A percentile compares a stretch with the other conserved stretches of the same genome.
Evolutionary conservation across 176 grass and related monocot species (phyloP).

Genomic region (Cymbopogon citratus): DNA sequence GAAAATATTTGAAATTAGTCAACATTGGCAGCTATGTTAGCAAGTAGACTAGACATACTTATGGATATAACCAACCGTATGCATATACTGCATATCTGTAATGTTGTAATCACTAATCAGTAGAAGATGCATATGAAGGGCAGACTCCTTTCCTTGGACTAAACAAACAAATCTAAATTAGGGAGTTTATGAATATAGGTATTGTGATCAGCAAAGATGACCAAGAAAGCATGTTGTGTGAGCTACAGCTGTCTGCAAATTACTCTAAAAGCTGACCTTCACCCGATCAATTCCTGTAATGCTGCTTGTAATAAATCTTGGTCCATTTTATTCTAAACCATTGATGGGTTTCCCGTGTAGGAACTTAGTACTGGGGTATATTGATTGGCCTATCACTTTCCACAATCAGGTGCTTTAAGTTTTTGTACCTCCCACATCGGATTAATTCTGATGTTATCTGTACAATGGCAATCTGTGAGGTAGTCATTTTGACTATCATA

Average conservation of each 20-base stretch:
- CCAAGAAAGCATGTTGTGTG: neutral
- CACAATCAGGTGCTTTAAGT: neutral
- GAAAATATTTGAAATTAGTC: neutral
- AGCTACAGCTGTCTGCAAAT: conserved; percentile 5
- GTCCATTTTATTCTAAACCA: neutral
- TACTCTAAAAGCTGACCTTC: neutral
- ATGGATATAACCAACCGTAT: neutral
- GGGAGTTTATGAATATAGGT: neutral
- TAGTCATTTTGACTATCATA: neutral
- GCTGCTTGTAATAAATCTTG: conserved; percentile 3
- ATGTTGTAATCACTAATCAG: neutral
- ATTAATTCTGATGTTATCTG: conserved; percentile 11
- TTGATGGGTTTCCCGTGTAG: neutral
- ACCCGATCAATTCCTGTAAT: neutral
- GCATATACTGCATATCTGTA: neutral
- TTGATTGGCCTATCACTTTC: conserved; percentile 16
- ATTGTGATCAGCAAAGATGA: neutral
- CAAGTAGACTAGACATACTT: neutral
- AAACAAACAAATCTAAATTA: neutral
- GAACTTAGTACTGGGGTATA: neutral
- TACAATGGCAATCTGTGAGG: neutral
- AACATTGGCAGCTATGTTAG: neutral
- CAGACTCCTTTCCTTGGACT: neutral
- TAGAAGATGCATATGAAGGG: neutral
- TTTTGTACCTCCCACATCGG: conserved; percentile 1